Percentiles rank a stretch among this genome's conserved stretches.
phyloP scores from a whole-genome alignment of 352 stramenopile species.

The Blastocystis hominis region DNA sequence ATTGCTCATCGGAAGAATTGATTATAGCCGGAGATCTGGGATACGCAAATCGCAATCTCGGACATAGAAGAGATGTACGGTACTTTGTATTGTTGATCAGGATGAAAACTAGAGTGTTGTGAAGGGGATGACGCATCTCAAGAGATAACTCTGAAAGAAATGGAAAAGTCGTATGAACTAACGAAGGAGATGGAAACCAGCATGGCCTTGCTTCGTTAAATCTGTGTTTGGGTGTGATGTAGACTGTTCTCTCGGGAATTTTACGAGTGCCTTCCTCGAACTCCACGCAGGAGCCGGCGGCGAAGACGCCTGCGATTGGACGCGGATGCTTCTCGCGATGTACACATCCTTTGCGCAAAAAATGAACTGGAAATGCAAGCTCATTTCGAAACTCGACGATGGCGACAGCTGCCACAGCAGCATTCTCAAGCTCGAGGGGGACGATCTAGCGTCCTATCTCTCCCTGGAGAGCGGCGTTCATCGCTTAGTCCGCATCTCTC shows the following conservation, averaged over 20 bases:
- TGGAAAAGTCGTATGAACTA: constrained; percentile 1
- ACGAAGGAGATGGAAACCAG: constrained; percentile 7
- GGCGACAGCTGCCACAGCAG: not conserved
- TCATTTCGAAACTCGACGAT: not conserved
- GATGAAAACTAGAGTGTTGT: not conserved
- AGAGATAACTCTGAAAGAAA: not conserved
- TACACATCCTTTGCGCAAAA: constrained; percentile 3
- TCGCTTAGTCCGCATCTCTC: constrained; percentile 60
- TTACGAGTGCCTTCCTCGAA: not conserved
- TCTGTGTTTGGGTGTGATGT: not conserved
- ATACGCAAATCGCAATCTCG: not conserved
- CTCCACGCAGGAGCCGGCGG: constrained; percentile 29
- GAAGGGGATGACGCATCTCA: not conserved
- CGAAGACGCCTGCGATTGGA: constrained; percentile 43
- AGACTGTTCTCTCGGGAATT: not conserved
- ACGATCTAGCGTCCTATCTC: not conserved
- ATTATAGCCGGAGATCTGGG: constrained; percentile 26
- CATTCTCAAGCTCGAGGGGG: not conserved
- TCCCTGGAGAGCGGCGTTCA: constrained; percentile 58
- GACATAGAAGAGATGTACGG: constrained; percentile 41
- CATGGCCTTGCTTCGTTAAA: not conserved
- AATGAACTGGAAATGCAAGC: not conserved
- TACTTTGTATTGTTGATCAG: not conserved
- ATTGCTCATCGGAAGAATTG: not conserved
- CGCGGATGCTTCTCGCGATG: constrained; percentile 42